Evolutionary conservation across 331 rosid species (phyloP).

Genomic region (Arachis monticola): DNA sequence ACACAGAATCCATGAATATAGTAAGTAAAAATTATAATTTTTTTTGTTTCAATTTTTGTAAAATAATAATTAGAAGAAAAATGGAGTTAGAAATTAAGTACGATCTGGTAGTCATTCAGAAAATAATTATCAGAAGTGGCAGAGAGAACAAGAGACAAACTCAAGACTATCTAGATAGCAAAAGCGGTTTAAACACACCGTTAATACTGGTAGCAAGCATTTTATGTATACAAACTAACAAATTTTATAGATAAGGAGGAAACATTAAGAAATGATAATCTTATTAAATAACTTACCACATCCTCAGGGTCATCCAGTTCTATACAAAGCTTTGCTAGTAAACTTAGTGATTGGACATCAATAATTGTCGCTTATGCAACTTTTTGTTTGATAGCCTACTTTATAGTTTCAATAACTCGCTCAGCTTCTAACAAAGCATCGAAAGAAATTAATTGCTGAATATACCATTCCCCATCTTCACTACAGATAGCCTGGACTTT

Average conservation of each 20-base stretch:
- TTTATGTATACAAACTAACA: not conserved
- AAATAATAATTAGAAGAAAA: no score
- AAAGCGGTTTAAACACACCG: slow-evolving; percentile 9
- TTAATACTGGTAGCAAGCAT: slow-evolving; percentile 3
- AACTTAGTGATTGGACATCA: slow-evolving; percentile 75
- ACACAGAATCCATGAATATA: no score
- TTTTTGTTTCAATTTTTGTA: no score
- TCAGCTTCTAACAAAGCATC: slow-evolving; percentile 90
- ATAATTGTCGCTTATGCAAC: slow-evolving; percentile 88
- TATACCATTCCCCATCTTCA: slow-evolving; percentile 99
- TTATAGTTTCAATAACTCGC: slow-evolving; percentile 92
- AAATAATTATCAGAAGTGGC: no score
- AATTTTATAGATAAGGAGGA: not conserved
- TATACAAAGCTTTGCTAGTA: slow-evolving; percentile 95
- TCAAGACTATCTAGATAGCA: not conserved
- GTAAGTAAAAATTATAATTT: no score
- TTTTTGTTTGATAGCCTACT: slow-evolving; percentile 90
- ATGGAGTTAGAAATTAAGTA: no score
- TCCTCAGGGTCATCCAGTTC: slow-evolving; percentile 96
- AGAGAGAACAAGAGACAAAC: no score
- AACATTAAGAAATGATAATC: not conserved
- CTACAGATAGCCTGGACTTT: slow-evolving; percentile 81
- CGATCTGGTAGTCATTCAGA: no score
- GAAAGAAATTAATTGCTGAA: slow-evolving; percentile 18
- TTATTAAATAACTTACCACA: slow-evolving; percentile 64